Base-by-base conservation (phyloP, 2,329 filamentous ascomycete species). In the Lasiodiplodia hormozganensis region DNA sequence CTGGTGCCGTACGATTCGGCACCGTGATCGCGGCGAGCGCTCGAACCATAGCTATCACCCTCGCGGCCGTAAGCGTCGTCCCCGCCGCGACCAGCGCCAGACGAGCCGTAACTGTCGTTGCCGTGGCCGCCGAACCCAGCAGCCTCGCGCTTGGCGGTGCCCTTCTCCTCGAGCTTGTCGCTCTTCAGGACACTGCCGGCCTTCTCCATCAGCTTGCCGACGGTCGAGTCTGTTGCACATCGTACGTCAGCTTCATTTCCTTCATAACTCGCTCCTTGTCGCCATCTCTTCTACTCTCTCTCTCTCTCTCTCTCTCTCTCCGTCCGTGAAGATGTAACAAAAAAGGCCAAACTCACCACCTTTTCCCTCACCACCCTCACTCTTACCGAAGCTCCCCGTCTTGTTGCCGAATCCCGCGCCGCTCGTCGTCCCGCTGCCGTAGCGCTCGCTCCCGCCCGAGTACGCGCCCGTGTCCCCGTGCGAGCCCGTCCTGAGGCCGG, bases 191-290 rank as follows among this genome's bases (percentile, higher is more conserved):
- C 72, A 14, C 78, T 76, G 10, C 87, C 86, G 6, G 83, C 84
- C 81, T 88, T 89, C 79, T 90, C 86, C 76, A 89, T 79, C 28
- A 89, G 68, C 78, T 87, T 88, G 57, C 87, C 87, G 25, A 87
- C 65, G 18, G 82, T 83, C 62, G 84, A 86, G 74, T 86, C 83
- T 73, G 57, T 23, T 4, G 12, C 23, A 18, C 8, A n/a, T 68
- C 75, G 73, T 70, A 47, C 70, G 67, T 62, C 65, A 47, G 66
- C 36, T 21, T 54, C 34, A 34, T 34, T 34, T 34, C 7, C 31
- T 34, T 34, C 31, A 10, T 10, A 10, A 34, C 2, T 34, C 31
- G 31, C 31, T 34, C 7, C 31, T 34, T 34, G 31, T 34, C 31
- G 8, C 8, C 31, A 10, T 34, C 8, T 34, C 31, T 34, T 34